These are phyloP conservation scores for Microdochium bolleyi DNA, from an alignment of 2,329 filamentous ascomycete species.

Conservation along the genomic window DNA sequence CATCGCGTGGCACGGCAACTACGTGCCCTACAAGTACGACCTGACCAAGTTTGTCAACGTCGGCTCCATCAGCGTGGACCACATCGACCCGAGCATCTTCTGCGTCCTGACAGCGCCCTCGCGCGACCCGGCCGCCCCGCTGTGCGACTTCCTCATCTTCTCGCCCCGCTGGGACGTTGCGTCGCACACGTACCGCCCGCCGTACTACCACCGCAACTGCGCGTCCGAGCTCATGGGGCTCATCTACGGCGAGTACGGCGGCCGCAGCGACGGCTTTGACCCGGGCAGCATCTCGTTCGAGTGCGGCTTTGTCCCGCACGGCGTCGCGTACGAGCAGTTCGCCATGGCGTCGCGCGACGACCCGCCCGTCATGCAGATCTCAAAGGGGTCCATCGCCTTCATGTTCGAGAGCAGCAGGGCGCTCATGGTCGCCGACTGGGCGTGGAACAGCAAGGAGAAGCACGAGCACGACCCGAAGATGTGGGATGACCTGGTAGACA, in stretches of 20 bases:
- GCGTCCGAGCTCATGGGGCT: conserved; percentile 50
- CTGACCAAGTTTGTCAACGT: conserved; percentile 49
- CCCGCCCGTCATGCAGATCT: conserved; percentile 34
- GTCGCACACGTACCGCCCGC: conserved; percentile 53
- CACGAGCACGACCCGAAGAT: conserved; percentile 39
- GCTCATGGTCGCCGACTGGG: conserved; percentile 51
- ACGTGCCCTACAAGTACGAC: conserved; percentile 52
- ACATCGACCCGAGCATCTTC: conserved; percentile 60
- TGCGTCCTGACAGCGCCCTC: conserved; percentile 56
- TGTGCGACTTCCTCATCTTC: conserved; percentile 61
- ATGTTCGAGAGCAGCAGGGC: conserved; percentile 44
- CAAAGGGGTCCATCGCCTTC: conserved; percentile 37
- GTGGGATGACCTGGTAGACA: conserved; percentile 47
- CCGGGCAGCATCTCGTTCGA: conserved; percentile 35
- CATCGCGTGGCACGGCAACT: conserved; percentile 65
- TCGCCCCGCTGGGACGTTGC: conserved; percentile 58
- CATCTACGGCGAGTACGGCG: conserved; percentile 19
- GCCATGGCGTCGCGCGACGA: conserved; percentile 38
- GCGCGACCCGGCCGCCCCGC: conserved; percentile 40
- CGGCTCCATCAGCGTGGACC: conserved; percentile 52
- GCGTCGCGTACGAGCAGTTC: conserved; percentile 34
- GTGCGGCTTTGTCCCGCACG: conserved; percentile 37
- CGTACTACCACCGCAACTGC: conserved; percentile 57
- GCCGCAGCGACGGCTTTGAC: conserved; percentile 29
- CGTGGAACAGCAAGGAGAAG: conserved; percentile 27